Evolutionary conservation across 208 protist genomes (phyloP).

Genomic region (Trypanosoma cruzi): DNA sequence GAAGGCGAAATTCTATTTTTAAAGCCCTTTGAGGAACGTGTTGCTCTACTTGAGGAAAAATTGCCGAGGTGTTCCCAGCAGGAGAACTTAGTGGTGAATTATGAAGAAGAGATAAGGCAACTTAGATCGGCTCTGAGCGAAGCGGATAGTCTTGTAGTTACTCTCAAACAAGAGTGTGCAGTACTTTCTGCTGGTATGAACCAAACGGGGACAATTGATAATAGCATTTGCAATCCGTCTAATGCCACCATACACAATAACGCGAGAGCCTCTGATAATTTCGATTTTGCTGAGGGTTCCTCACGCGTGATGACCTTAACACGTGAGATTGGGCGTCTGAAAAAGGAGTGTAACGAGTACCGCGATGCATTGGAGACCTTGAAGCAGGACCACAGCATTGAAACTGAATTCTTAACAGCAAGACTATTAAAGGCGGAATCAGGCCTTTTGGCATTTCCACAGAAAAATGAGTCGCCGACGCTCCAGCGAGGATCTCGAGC

Average conservation of each 20-base stretch:
- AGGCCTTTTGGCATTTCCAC: background rate
- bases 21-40: slow-evolving; percentile 2
- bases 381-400: slow-evolving; percentile 16
- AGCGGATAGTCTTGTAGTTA: background rate
- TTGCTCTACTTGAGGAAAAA: background rate
- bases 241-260: background rate
- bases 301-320: background rate
- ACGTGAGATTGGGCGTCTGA: slow-evolving; percentile 5
- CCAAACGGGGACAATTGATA: background rate
- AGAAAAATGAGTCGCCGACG: background rate
- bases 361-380: slow-evolving; percentile 5
- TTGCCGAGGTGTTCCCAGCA: slow-evolving; percentile 1
- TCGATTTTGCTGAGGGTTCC: background rate
- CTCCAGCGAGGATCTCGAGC: background rate
- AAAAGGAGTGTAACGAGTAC: background rate
- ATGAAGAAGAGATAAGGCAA: slow-evolving; percentile 1
- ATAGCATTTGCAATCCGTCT: background rate
- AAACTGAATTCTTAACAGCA: slow-evolving; percentile 19
- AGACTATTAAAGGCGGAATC: slow-evolving; percentile 13
- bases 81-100: background rate
- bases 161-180: slow-evolving; percentile 3
- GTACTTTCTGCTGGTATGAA: background rate
- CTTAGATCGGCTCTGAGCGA: slow-evolving; percentile 1
- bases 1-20: slow-evolving; percentile 11
- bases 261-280: background rate